Evolutionary conservation across 306 rosid genomes (phyloP).

Genomic region (Cicer cuneatum): DNA sequence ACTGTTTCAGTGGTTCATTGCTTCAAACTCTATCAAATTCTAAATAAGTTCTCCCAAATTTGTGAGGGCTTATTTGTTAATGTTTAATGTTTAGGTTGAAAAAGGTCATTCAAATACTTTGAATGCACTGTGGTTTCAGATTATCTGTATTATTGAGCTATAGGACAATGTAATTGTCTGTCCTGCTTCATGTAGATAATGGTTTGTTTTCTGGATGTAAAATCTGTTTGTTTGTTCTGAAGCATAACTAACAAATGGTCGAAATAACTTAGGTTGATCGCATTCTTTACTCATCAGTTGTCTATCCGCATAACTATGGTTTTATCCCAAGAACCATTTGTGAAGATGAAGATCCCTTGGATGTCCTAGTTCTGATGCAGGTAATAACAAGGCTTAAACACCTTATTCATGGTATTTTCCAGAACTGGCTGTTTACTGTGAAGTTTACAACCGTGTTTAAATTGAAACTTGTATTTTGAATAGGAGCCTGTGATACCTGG

Average conservation of each 20-base stretch:
- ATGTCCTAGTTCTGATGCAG: slow-evolving; percentile 89
- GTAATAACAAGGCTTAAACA: slow-evolving; percentile 55
- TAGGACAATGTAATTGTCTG: slow-evolving; percentile 2
- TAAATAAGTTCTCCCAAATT: background rate
- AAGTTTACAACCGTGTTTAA: slow-evolving; percentile 10
- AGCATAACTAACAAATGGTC: slow-evolving; percentile 35
- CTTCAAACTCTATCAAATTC: background rate
- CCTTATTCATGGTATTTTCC: slow-evolving; percentile 2
- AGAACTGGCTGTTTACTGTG: slow-evolving; percentile 1
- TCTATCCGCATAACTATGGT: slow-evolving; percentile 93
- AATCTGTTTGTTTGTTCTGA: slow-evolving; percentile 19
- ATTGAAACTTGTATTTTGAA: slow-evolving; percentile 21
- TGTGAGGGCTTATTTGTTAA: background rate
- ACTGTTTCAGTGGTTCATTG: too few relatives aligned
- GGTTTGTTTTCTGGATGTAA: slow-evolving; percentile 7
- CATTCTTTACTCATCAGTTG: slow-evolving; percentile 88
- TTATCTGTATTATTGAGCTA: background rate
- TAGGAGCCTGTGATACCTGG: slow-evolving; percentile 93
- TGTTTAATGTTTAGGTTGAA: slow-evolving; percentile 8
- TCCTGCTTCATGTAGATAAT: background rate
- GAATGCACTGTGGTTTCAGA: background rate
- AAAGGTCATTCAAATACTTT: background rate
- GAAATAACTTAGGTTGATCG: slow-evolving; percentile 75
- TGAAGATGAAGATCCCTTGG: slow-evolving; percentile 94
- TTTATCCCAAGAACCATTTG: slow-evolving; percentile 88